phyloP scores from a whole-genome alignment of 2,329 filamentous ascomycete species.

The Colletotrichum sp. region DNA sequence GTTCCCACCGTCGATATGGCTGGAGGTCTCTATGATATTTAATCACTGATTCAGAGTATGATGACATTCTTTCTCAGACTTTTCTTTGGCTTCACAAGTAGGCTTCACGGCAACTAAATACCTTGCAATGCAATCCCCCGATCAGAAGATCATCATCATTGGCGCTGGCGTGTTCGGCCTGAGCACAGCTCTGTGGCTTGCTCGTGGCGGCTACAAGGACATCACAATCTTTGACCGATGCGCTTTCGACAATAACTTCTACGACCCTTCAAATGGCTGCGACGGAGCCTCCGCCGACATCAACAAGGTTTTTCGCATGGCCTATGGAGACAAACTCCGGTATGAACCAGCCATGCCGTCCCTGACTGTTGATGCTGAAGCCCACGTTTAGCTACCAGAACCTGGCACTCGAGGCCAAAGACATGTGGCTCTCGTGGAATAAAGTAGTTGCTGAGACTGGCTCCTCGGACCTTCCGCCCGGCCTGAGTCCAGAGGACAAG shows the following conservation, averaged over 20 bases:
- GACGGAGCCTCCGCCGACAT: slow-evolving; percentile 24
- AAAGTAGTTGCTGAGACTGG: slow-evolving; percentile 14
- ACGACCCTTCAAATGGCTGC: slow-evolving; percentile 17
- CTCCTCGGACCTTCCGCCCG: slow-evolving; percentile 23
- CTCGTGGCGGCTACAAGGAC: slow-evolving; percentile 18
- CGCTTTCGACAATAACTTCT: slow-evolving; percentile 17
- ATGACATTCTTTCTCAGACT: no score
- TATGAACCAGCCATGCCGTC: background rate
- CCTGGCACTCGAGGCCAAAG: slow-evolving; percentile 33
- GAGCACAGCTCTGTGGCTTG: slow-evolving; percentile 21
- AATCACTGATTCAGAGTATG: background rate
- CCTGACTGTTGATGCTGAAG: background rate
- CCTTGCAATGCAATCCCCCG: no score
- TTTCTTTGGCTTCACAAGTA: no score
- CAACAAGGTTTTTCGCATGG: slow-evolving; percentile 23
- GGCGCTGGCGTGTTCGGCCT: slow-evolving; percentile 16
- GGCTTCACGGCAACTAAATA: no score
- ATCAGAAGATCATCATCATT: background rate
- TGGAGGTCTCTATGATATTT: background rate
- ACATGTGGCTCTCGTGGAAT: slow-evolving; percentile 35
- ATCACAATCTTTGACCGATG: slow-evolving; percentile 23
- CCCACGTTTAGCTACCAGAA: slow-evolving; percentile 18
- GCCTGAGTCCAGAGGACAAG: slow-evolving; percentile 25
- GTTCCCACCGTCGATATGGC: background rate
- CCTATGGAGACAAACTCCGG: slow-evolving; percentile 15